These are phyloP conservation scores for Boletus albobrunnescens DNA, from an alignment of 1,284 basidiomycete species.

Conservation along the genomic window DNA sequence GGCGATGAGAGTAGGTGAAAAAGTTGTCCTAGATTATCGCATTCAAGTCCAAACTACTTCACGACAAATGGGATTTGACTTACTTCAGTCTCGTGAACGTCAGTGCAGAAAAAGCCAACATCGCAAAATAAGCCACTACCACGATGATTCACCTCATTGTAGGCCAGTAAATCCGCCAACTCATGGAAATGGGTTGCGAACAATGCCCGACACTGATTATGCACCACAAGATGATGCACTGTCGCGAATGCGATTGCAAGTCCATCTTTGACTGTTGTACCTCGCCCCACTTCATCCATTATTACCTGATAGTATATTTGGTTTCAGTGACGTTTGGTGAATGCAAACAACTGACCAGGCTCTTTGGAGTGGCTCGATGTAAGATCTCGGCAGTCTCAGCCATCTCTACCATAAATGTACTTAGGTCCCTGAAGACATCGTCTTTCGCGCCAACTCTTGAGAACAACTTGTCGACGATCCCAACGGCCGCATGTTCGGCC, in stretches of 20 bases:
- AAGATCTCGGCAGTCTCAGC: conserved; percentile 82
- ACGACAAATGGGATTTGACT: conserved; percentile 23
- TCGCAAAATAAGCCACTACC: conserved; percentile 49
- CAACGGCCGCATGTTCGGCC: conserved; percentile 73
- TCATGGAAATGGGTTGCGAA: conserved; percentile 99
- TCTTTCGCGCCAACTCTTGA: conserved; percentile 95
- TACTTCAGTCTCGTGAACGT: conserved; percentile 73
- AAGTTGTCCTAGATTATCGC: conserved; percentile 50
- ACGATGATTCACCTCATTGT: conserved; percentile 36
- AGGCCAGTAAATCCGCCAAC: conserved; percentile 79
- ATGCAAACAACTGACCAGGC: conserved; percentile 54
- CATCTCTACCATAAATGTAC: conserved; percentile 96
- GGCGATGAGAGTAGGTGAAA: conserved; percentile 81
- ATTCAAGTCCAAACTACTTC: not conserved
- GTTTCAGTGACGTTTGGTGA: not conserved
- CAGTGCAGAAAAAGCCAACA: conserved; percentile 86
- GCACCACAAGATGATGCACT: conserved; percentile 72
- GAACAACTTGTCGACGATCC: conserved; percentile 89
- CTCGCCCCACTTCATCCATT: conserved; percentile 96
- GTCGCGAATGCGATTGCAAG: conserved; percentile 91
- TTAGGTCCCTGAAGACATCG: conserved; percentile 88
- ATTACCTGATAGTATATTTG: conserved; percentile 60
- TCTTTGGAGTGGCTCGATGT: conserved; percentile 73
- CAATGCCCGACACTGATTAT: conserved; percentile 78
- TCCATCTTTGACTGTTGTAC: conserved; percentile 90